A percentile compares a stretch with the other conserved stretches of the same genome.
phyloP scores from a whole-genome alignment of 768 basidiomycete genomes.

The Tremella fuciformis region DNA sequence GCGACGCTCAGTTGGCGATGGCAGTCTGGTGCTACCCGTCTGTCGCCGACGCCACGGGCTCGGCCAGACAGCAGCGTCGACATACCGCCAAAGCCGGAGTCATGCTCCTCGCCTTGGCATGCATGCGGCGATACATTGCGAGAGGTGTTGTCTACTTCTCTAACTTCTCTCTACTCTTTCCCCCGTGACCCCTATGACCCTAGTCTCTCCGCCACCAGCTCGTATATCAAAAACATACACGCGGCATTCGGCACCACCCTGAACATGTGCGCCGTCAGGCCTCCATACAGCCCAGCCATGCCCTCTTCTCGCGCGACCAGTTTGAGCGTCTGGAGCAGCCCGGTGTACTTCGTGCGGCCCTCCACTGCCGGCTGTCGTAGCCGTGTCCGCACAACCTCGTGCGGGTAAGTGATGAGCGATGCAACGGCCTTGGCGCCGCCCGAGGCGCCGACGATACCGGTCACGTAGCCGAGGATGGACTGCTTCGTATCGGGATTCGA shows the following conservation, averaged over 20 bases:
- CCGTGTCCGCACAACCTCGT: constrained; percentile 92
- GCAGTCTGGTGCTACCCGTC: too few relatives aligned
- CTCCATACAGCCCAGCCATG: constrained; percentile 77
- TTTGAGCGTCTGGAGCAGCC: constrained; percentile 76
- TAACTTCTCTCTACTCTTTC: background rate
- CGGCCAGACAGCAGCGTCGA: too few relatives aligned
- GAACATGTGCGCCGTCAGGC: constrained; percentile 90
- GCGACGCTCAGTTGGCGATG: too few relatives aligned
- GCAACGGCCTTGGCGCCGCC: constrained; percentile 92
- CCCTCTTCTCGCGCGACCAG: constrained; percentile 86
- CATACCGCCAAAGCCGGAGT: too few relatives aligned
- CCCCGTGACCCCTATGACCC: constrained; percentile 18
- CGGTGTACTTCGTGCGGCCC: constrained; percentile 77
- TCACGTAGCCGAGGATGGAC: constrained; percentile 30
- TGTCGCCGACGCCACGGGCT: too few relatives aligned
- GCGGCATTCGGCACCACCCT: constrained; percentile 95
- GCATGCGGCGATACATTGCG: constrained; percentile 8
- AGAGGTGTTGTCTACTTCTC: constrained; percentile 12
- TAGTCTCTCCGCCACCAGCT: constrained; percentile 57
- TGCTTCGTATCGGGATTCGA: constrained; percentile 7
- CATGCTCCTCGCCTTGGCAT: too few relatives aligned
- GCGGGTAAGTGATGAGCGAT: constrained; percentile 93
- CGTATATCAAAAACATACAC: constrained; percentile 95
- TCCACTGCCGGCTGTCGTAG: constrained; percentile 75
- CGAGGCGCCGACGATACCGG: constrained; percentile 73